Percentiles rank a stretch among this genome's conserved stretches.
Evolutionary conservation across 495 filamentous ascomycete species (phyloP).

Genomic region (Aspergillus baeticus): DNA sequence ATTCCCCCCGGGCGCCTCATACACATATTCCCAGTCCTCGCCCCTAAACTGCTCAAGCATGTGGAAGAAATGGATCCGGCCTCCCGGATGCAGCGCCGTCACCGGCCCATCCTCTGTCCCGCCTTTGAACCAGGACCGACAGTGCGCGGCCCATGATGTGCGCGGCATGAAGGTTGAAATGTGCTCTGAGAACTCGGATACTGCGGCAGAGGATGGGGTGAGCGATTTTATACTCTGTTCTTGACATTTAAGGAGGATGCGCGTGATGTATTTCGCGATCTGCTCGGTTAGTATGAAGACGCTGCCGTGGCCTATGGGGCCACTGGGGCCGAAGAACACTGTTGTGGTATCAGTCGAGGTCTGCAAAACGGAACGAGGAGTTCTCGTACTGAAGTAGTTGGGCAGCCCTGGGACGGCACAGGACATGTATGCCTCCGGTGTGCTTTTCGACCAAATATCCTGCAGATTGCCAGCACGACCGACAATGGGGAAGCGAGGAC

Average conservation of each 20-base stretch:
- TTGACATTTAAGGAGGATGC: conserved; percentile 13
- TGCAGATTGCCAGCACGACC: conserved; percentile 45
- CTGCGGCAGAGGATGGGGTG: conserved; percentile 15
- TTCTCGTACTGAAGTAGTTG: conserved; percentile 28
- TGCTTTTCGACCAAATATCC: conserved; percentile 38
- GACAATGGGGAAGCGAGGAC: conserved; percentile 41
- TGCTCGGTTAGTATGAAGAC: conserved; percentile 8
- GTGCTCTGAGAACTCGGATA: conserved; percentile 40
- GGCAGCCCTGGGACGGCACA: conserved; percentile 55
- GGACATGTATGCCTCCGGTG: conserved; percentile 51
- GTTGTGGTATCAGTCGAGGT: conserved; percentile 13
- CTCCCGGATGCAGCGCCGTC: conserved; percentile 29
- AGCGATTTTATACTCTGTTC: conserved; percentile 10
- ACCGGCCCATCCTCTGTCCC: conserved; percentile 8
- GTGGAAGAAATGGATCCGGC: conserved; percentile 51
- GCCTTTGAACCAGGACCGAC: conserved; percentile 43
- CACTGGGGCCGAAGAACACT: conserved; percentile 42
- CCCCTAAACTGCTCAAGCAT: too few species aligned
- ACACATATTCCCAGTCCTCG: too few species aligned
- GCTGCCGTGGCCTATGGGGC: conserved; percentile 15
- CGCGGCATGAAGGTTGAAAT: conserved; percentile 32
- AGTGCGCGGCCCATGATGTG: conserved; percentile 41
- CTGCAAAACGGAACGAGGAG: too few species aligned
- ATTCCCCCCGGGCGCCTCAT: too few species aligned
- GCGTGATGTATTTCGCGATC: conserved; percentile 29